These are phyloP conservation scores for Salisapilia sapeloensis DNA, from an alignment of 352 stramenopile species.

Conservation along the genomic window DNA sequence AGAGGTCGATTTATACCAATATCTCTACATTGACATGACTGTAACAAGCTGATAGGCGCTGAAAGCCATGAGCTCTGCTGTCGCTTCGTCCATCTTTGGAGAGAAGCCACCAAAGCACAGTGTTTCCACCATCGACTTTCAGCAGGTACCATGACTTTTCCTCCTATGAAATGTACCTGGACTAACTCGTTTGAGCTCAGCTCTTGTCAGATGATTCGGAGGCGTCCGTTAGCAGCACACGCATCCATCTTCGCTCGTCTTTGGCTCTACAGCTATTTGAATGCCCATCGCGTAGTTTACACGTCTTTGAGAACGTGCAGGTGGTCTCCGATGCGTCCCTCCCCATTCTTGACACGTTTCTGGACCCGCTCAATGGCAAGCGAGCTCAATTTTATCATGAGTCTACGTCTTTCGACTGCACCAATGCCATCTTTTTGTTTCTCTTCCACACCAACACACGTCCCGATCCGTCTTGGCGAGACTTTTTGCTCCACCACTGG, in stretches of 20 bases:
- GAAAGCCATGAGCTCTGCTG: too few species aligned
- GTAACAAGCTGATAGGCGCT: too few species aligned
- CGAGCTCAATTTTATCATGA: conserved; percentile 42
- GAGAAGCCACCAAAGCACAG: too few species aligned
- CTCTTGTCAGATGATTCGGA: too few species aligned
- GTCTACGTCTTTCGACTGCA: conserved; percentile 41
- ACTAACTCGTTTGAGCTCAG: too few species aligned
- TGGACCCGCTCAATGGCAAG: conserved; percentile 50
- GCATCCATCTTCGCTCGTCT: conserved; percentile 19
- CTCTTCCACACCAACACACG: conserved; percentile 14
- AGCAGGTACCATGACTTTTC: too few species aligned
- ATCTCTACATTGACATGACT: too few species aligned
- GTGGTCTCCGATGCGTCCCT: conserved; percentile 19
- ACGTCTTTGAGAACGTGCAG: conserved; percentile 33
- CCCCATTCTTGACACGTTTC: conserved; percentile 41
- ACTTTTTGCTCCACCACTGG: conserved; percentile 41
- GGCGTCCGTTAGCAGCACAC: too few species aligned
- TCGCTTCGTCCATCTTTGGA: too few species aligned
- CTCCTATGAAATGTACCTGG: too few species aligned
- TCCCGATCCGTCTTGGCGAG: conserved; percentile 14
- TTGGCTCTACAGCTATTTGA: conserved; percentile 12
- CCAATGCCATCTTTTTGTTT: conserved; percentile 41
- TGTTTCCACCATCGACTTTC: too few species aligned
- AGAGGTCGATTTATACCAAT: too few species aligned
- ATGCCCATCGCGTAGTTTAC: conserved; percentile 30